Conservation (phyloP, 2,329 filamentous ascomycete genomes). For the Endocalyx cinctus region DNA sequence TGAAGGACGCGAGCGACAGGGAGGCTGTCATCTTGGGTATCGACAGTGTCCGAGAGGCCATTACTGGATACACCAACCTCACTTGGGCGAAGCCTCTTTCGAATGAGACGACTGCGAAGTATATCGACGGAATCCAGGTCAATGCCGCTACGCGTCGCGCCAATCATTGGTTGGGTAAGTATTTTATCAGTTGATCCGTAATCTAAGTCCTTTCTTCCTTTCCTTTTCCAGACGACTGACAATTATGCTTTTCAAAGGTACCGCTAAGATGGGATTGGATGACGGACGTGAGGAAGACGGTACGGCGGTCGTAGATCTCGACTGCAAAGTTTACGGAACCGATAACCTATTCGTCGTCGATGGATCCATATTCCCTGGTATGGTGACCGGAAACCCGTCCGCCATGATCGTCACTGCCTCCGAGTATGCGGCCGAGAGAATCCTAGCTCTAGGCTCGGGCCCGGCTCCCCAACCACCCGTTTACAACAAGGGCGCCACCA, state of each 20-base stretch:
- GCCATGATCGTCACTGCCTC: constrained; percentile 36
- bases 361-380: constrained; percentile 64
- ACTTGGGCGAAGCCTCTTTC: constrained; percentile 50
- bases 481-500: constrained; percentile 16
- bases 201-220: neutral
- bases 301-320: constrained; percentile 56
- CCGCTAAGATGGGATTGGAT: constrained; percentile 55
- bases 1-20: constrained; percentile 52
- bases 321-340: constrained; percentile 64
- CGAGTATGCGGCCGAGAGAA: constrained; percentile 31
- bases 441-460: constrained; percentile 23
- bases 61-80: constrained; percentile 52
- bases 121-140: constrained; percentile 42
- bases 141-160: constrained; percentile 34
- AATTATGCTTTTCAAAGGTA: constrained; percentile 26
- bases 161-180: constrained; percentile 49
- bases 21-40: constrained; percentile 58
- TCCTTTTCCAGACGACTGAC: no score
- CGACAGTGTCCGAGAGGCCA: constrained; percentile 51
- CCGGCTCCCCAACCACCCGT: constrained; percentile 10
- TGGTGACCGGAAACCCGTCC: constrained; percentile 62
- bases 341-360: constrained; percentile 67
- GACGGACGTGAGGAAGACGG: constrained; percentile 49
- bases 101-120: constrained; percentile 49
- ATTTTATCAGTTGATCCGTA: neutral